These are phyloP conservation scores for Candida sanyiensis DNA, from an alignment of 805 yeast species.

Conservation along the genomic window DNA sequence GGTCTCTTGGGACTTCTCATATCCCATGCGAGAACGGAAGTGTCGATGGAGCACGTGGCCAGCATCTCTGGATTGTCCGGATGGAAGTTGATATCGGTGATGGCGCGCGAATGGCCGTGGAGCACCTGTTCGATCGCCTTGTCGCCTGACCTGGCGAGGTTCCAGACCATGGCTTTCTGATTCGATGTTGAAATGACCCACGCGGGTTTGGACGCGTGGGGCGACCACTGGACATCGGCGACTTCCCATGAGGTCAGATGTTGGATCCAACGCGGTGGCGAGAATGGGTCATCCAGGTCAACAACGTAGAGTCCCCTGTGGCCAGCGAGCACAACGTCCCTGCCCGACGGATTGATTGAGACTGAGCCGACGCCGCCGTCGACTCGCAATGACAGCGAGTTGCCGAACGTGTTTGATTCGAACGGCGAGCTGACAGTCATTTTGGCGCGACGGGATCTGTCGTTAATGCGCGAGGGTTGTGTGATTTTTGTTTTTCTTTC, in stretches of 20 bases:
- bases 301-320: constrained; percentile 79
- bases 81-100: constrained; percentile 92
- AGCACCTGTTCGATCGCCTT: constrained; percentile 81
- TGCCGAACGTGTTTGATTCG: constrained; percentile 63
- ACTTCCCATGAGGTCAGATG: constrained; percentile 97
- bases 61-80: constrained; percentile 78
- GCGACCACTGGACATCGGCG: constrained; percentile 98
- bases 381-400: constrained; percentile 74
- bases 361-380: constrained; percentile 92
- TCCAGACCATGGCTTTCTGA: constrained; percentile 95
- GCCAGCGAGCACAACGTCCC: constrained; percentile 88
- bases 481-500: background rate
- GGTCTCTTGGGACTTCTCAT: constrained; percentile 75
- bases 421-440: constrained; percentile 24
- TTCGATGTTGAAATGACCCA: constrained; percentile 95
- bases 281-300: constrained; percentile 93
- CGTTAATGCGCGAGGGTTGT: no score
- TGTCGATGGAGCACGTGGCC: constrained; percentile 92
- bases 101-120: constrained; percentile 89
- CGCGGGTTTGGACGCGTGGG: constrained; percentile 74
- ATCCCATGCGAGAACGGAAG: constrained; percentile 88
- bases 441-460: no score
- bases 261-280: constrained; percentile 90
- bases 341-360: constrained; percentile 80
- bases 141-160: constrained; percentile 60